These are phyloP conservation scores for Trametes elegans DNA, from an alignment of 768 basidiomycete species.

Conservation along the genomic window DNA sequence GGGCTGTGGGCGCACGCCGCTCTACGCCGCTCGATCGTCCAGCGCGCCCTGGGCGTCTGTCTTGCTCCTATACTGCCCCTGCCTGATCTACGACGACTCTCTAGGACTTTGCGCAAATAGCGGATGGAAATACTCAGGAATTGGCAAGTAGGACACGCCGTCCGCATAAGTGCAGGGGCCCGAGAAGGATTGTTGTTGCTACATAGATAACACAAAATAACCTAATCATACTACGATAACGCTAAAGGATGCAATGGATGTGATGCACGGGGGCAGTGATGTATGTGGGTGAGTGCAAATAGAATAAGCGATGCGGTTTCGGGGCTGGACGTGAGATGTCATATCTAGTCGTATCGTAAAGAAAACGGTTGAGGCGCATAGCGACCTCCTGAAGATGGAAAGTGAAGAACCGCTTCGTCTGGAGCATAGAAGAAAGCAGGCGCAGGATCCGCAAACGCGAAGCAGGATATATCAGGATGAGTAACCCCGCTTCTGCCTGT, in stretches of 20 bases:
- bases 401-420: too few species aligned
- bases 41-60: background rate
- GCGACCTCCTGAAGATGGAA: background rate
- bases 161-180: background rate
- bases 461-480: background rate
- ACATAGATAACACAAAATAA: constrained; percentile 21
- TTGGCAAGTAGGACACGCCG: background rate
- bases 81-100: too few species aligned
- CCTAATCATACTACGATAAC: constrained; percentile 12
- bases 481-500: constrained; percentile 22
- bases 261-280: background rate
- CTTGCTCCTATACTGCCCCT: too few species aligned
- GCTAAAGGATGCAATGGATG: background rate
- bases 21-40: constrained; percentile 3
- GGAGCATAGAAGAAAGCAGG: background rate
- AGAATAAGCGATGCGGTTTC: constrained; percentile 3
- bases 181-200: constrained; percentile 9
- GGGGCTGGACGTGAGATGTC: constrained; percentile 1
- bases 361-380: background rate
- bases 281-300: constrained; percentile 8
- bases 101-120: too few species aligned
- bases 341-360: constrained; percentile 17
- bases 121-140: background rate
- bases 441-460: background rate
- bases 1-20: constrained; percentile 6